Percentiles rank a stretch among this genome's conserved stretches.
These are phyloP conservation scores for Kregervanrija delftensis DNA, from an alignment of 805 yeast genomes.

Conservation along the genomic window DNA sequence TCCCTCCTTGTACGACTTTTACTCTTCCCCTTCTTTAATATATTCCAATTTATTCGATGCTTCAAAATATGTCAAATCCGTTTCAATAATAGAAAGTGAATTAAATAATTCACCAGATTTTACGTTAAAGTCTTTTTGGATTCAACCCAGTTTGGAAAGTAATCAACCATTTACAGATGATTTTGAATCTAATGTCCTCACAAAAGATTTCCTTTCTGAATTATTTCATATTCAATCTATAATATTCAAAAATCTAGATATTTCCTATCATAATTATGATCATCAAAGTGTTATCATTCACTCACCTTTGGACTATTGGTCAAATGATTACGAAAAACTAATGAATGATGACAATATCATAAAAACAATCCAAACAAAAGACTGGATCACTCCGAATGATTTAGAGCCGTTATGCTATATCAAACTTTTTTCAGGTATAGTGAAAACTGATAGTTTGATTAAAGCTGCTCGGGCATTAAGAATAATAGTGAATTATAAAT, in stretches of 20 bases:
- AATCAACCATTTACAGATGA: too few species aligned
- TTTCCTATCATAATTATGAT: background rate
- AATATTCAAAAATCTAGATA: background rate
- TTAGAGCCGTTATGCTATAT: slow-evolving; percentile 21
- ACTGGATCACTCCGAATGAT: slow-evolving; percentile 14
- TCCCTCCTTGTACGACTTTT: slow-evolving; percentile 37
- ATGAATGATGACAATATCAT: slow-evolving; percentile 28
- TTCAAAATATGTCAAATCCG: slow-evolving; percentile 12
- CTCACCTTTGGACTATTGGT: slow-evolving; percentile 41
- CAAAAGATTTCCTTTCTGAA: background rate
- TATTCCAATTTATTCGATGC: slow-evolving; percentile 8
- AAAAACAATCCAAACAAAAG: slow-evolving; percentile 32
- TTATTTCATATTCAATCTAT: slow-evolving; percentile 1
- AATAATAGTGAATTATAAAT: slow-evolving; percentile 28
- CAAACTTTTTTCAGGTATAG: slow-evolving; percentile 31
- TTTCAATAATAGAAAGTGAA: background rate
- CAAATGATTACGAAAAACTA: slow-evolving; percentile 24
- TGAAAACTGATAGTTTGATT: slow-evolving; percentile 37
- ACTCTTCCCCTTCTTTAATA: slow-evolving; percentile 19
- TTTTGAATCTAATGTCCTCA: too few species aligned
- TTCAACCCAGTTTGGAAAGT: slow-evolving; percentile 9
- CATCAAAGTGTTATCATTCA: slow-evolving; percentile 19
- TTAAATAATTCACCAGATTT: slow-evolving; percentile 11
- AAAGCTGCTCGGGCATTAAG: slow-evolving; percentile 34
- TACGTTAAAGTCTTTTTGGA: slow-evolving; percentile 29